Evolutionary conservation across 192 early-diverging fungal species (phyloP).

Genomic region (Rhizoclosmatium globosum): DNA sequence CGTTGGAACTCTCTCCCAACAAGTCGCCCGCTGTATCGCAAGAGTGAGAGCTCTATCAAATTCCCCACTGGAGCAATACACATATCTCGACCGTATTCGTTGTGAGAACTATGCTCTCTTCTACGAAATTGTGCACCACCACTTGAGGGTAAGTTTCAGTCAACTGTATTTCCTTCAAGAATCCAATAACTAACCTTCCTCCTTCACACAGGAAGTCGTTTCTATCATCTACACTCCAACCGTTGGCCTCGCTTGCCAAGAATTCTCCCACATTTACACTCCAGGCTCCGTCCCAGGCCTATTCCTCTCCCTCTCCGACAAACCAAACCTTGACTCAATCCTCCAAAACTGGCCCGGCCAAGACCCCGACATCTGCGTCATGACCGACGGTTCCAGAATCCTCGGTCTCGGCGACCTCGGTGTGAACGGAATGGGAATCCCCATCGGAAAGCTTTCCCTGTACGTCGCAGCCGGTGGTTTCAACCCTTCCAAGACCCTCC

Average conservation of each 20-base stretch:
- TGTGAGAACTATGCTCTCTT: conserved; percentile 84
- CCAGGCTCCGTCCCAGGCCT: conserved; percentile 76
- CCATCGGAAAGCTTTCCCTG: conserved; percentile 93
- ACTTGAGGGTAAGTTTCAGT: conserved; percentile 49
- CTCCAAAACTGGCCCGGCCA: conserved; percentile 77
- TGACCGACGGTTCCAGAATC: conserved; percentile 94
- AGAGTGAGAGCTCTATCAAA: conserved; percentile 52
- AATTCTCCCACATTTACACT: conserved; percentile 90
- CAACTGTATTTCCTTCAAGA: not conserved
- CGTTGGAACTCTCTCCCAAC: too few species aligned
- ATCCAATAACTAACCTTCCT: too few species aligned
- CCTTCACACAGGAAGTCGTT: conserved; percentile 8
- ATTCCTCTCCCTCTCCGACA: conserved; percentile 81
- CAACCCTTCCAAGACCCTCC: conserved; percentile 85
- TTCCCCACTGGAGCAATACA: conserved; percentile 81
- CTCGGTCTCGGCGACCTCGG: conserved; percentile 94
- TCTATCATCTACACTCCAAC: conserved; percentile 52
- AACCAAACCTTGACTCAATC: conserved; percentile 76
- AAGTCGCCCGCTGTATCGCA: conserved; percentile 69
- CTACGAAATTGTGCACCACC: conserved; percentile 78
- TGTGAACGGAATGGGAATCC: conserved; percentile 95
- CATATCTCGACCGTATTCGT: conserved; percentile 84
- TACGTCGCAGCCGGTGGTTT: conserved; percentile 76
- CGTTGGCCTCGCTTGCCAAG: conserved; percentile 74
- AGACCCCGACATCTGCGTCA: conserved; percentile 80